Percentiles rank a stretch among this genome's conserved stretches.
Conservation (phyloP, 306 rosid genomes). For the Malus fusca region DNA sequence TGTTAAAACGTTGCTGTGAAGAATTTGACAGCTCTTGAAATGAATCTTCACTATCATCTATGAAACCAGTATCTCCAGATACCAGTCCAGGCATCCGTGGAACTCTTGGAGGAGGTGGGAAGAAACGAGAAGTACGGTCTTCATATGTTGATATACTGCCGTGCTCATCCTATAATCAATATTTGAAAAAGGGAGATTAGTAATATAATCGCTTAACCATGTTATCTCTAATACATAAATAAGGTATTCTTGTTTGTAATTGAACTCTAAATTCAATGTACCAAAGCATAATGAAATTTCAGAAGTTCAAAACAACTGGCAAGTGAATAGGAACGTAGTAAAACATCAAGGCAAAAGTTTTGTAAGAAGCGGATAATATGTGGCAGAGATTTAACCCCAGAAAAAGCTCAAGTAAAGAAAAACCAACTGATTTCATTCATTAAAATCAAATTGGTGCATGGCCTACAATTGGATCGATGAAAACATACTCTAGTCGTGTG, state of each 20-base stretch:
- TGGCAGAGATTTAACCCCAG: not conserved
- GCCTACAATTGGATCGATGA: slow-evolving; percentile 16
- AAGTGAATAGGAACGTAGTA: not conserved
- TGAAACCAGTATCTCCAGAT: slow-evolving; percentile 78
- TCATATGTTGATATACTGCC: slow-evolving; percentile 56
- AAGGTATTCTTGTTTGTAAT: not conserved
- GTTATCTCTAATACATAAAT: too few species aligned
- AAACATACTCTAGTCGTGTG: slow-evolving; percentile 46
- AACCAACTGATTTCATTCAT: not conserved
- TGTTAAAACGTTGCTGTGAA: slow-evolving; percentile 78
- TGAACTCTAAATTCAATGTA: not conserved
- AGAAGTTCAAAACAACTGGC: not conserved
- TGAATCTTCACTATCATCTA: slow-evolving; percentile 78
- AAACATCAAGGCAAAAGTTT: not conserved
- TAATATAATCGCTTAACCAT: too few species aligned
- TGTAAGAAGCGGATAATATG: not conserved
- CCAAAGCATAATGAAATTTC: not conserved
- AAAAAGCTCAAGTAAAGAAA: not conserved
- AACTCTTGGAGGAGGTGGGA: slow-evolving; percentile 86
- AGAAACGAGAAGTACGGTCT: slow-evolving; percentile 89
- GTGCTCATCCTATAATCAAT: slow-evolving; percentile 50
- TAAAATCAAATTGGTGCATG: slow-evolving; percentile 10
- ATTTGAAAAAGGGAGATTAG: slow-evolving; percentile 4
- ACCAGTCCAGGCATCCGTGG: slow-evolving; percentile 92
- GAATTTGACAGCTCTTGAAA: slow-evolving; percentile 78